phyloP scores from a whole-genome alignment of 1,284 basidiomycete species.

The Gomphus bonarii region DNA sequence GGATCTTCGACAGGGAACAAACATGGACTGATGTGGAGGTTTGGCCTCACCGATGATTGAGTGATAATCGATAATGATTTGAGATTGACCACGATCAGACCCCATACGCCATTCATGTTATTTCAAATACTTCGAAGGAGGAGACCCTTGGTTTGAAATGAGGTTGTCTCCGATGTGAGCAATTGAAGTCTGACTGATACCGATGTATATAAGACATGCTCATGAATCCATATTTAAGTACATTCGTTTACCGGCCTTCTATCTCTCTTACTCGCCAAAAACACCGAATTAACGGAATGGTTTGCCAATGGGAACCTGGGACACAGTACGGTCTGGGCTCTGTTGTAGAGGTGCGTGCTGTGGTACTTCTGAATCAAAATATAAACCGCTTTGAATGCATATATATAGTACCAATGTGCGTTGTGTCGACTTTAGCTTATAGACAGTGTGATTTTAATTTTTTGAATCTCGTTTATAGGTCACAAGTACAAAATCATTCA shows the following conservation, averaged over 20 bases:
- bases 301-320: slow-evolving; percentile 49
- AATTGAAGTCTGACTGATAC: not conserved
- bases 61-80: not conserved
- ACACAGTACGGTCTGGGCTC: slow-evolving; percentile 46
- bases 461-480: slow-evolving; percentile 26
- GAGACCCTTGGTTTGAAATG: not conserved
- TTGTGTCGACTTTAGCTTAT: not conserved
- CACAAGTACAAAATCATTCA: slow-evolving; percentile 59
- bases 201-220: not conserved
- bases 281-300: slow-evolving; percentile 25
- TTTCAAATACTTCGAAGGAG: not conserved
- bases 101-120: not conserved
- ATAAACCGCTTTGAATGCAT: not conserved
- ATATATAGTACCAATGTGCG: not conserved
- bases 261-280: not conserved
- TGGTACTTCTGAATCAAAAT: not conserved
- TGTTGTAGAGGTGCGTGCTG: slow-evolving; percentile 40
- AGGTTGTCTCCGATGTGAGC: not conserved
- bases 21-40: not conserved
- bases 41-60: not conserved
- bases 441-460: not conserved
- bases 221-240: not conserved
- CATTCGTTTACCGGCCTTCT: not conserved
- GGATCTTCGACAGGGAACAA: too few species aligned
- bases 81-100: not conserved